Evolutionary conservation across 768 basidiomycete genomes (phyloP).

Genomic region (Suillus subaureus): DNA sequence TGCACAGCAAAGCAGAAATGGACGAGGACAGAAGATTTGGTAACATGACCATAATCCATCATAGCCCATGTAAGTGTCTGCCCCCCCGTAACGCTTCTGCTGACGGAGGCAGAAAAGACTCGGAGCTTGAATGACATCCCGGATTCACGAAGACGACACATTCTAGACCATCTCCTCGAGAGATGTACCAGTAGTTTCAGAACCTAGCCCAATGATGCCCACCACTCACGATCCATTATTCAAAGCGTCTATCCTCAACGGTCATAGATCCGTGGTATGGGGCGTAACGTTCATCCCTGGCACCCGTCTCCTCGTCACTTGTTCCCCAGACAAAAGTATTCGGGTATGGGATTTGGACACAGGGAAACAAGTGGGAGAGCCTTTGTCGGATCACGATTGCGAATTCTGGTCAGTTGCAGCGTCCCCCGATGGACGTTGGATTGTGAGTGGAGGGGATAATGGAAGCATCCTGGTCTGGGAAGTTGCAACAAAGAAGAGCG

Average conservation of each 20-base stretch:
- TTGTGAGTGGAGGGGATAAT: too few species aligned
- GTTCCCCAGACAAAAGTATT: neutral
- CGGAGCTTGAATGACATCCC: neutral
- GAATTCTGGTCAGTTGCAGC: too few species aligned
- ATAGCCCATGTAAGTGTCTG: neutral
- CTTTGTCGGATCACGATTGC: neutral
- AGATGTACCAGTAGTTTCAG: too few species aligned
- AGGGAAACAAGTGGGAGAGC: neutral
- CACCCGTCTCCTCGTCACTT: neutral
- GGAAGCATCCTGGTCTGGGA: neutral
- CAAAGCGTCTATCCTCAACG: neutral
- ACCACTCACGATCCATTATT: neutral
- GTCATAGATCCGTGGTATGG: neutral
- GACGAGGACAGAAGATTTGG: too few species aligned
- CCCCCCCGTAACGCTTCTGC: neutral
- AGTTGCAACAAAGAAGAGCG: neutral
- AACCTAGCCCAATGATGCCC: neutral
- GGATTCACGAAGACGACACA: too few species aligned
- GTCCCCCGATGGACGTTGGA: too few species aligned
- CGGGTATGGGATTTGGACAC: neutral
- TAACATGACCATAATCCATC: neutral
- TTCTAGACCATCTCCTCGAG: neutral
- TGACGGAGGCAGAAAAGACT: neutral
- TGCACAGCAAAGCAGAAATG: too few species aligned
- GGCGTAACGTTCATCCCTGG: neutral